phyloP scores from a whole-genome alignment of 2,329 filamentous ascomycete species.

The Blastomyces emzantsi region DNA sequence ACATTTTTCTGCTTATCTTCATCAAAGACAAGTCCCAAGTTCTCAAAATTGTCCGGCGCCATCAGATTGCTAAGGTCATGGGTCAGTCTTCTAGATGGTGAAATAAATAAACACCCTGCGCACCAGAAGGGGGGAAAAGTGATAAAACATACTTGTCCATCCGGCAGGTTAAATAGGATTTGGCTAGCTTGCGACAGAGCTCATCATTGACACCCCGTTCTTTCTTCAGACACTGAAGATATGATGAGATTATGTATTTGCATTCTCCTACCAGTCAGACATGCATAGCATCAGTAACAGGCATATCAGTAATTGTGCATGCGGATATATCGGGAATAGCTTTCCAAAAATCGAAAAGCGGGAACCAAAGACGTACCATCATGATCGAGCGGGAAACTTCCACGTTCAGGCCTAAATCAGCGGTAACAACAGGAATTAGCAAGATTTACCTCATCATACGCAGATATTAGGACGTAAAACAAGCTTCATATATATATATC shows the following conservation, averaged over 20 bases:
- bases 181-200: slow-evolving; percentile 75
- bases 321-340: not conserved
- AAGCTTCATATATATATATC: not conserved
- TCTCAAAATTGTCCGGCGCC: slow-evolving; percentile 91
- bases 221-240: slow-evolving; percentile 79
- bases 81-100: not conserved
- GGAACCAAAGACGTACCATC: slow-evolving; percentile 48
- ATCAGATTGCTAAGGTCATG: slow-evolving; percentile 69
- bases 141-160: slow-evolving; percentile 71
- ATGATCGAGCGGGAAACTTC: slow-evolving; percentile 93
- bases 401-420: slow-evolving; percentile 66
- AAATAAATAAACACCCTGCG: not conserved
- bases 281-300: not conserved
- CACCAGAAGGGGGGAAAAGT: not conserved
- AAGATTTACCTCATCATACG: not conserved
- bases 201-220: slow-evolving; percentile 76
- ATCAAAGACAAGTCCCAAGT: slow-evolving; percentile 67
- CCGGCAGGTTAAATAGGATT: slow-evolving; percentile 78
- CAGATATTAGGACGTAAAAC: not conserved
- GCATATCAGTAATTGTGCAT: not conserved
- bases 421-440: not conserved
- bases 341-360: not conserved
- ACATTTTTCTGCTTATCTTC: slow-evolving; percentile 22
- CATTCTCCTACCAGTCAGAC: slow-evolving; percentile 61
- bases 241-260: slow-evolving; percentile 75